These are phyloP conservation scores for Colletotrichum sp. DNA, from an alignment of 2,329 filamentous ascomycete species.

Conservation along the genomic window DNA sequence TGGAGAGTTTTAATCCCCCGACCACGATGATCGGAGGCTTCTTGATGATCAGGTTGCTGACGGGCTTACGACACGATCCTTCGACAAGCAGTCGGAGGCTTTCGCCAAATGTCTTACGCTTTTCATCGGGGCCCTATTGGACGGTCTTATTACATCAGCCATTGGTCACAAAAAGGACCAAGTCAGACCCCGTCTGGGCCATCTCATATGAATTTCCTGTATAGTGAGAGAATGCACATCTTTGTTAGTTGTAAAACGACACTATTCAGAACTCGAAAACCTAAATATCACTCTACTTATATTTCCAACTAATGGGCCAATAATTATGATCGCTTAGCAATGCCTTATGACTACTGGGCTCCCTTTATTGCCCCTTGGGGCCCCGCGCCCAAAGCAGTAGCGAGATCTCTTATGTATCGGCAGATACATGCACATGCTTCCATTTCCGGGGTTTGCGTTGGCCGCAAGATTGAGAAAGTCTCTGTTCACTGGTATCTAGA, in stretches of 20 bases:
- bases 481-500: not conserved
- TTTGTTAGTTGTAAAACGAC: not conserved
- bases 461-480: not conserved
- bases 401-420: not conserved
- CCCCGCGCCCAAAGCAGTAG: not conserved
- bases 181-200: not conserved
- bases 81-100: not conserved
- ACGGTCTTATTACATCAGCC: not conserved
- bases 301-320: not conserved
- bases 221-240: not conserved
- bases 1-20: not conserved
- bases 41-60: not conserved
- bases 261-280: not conserved
- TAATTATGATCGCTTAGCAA: not conserved
- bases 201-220: not conserved
- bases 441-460: not conserved
- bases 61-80: not conserved
- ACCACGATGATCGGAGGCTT: not conserved
- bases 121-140: not conserved
- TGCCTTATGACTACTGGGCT: not conserved
- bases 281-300: not conserved
- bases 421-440: not conserved
- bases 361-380: not conserved
- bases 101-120: not conserved
- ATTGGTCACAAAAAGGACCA: not conserved